A percentile compares a stretch with the other conserved stretches of the same genome.
Evolutionary conservation across 2,329 filamentous ascomycete species (phyloP).

Genomic region (Penicillium glabrum): DNA sequence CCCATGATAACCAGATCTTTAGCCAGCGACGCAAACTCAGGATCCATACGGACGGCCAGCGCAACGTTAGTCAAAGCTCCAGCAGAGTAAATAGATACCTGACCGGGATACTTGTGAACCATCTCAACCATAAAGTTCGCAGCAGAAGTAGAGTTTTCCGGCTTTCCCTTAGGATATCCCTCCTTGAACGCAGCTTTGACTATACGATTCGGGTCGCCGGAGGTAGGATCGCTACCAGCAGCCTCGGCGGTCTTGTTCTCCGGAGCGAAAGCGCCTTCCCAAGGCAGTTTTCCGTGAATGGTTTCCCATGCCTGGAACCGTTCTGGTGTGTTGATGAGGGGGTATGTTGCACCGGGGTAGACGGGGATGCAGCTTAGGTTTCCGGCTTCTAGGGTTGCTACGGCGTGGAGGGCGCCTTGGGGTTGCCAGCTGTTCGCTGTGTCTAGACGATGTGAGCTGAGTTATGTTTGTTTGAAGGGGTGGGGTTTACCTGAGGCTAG

Average conservation of each 20-base stretch:
- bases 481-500: constrained; percentile 26
- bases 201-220: constrained; percentile 45
- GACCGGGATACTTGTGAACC: constrained; percentile 51
- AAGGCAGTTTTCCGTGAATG: constrained; percentile 46
- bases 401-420: constrained; percentile 47
- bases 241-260: constrained; percentile 47
- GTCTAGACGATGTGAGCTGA: constrained; percentile 10
- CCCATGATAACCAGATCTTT: constrained; percentile 54
- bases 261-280: constrained; percentile 48
- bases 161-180: constrained; percentile 49
- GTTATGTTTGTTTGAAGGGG: too few relatives aligned
- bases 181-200: constrained; percentile 44
- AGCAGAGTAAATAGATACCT: constrained; percentile 51
- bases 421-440: constrained; percentile 50
- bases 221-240: constrained; percentile 47
- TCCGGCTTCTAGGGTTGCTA: constrained; percentile 49
- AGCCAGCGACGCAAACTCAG: constrained; percentile 47
- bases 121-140: constrained; percentile 51
- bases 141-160: constrained; percentile 36
- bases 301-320: constrained; percentile 48
- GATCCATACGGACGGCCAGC: constrained; percentile 48
- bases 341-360: constrained; percentile 48
- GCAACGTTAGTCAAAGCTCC: constrained; percentile 53
- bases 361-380: constrained; percentile 52
- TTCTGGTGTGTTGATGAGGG: constrained; percentile 48